A percentile compares a stretch with the other conserved stretches of the same genome.
Evolutionary conservation across 2,329 filamentous ascomycete genomes (phyloP).

Genomic region (Fusarium transvaalense): DNA sequence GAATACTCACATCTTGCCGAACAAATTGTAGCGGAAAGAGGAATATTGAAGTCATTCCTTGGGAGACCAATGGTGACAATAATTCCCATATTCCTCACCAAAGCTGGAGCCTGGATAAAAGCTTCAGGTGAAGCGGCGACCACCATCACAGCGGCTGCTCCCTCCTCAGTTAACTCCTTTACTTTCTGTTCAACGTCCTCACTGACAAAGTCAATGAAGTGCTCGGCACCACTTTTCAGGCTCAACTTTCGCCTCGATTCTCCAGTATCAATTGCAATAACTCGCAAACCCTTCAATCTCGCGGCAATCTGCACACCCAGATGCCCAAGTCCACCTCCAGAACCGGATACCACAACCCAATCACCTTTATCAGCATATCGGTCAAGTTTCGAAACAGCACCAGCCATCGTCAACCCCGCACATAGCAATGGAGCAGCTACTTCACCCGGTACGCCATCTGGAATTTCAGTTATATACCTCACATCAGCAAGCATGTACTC

Average conservation of each 20-base stretch:
- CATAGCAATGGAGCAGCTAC: constrained; percentile 50
- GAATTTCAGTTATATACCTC: constrained; percentile 47
- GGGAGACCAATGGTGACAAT: constrained; percentile 48
- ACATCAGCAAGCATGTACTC: constrained; percentile 50
- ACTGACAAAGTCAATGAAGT: constrained; percentile 46
- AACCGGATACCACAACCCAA: constrained; percentile 51
- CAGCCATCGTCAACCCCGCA: constrained; percentile 52
- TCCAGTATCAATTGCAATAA: constrained; percentile 51
- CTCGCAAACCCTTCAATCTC: constrained; percentile 32
- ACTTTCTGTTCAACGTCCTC: constrained; percentile 43
- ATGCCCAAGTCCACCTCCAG: constrained; percentile 52
- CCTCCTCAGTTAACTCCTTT: constrained; percentile 46
- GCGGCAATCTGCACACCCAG: constrained; percentile 51
- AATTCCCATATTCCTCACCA: constrained; percentile 47
- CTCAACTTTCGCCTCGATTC: constrained; percentile 39
- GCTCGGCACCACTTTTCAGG: constrained; percentile 44
- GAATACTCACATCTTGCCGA: constrained; percentile 37
- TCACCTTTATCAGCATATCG: constrained; percentile 26
- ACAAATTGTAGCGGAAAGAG: constrained; percentile 42
- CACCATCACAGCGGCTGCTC: constrained; percentile 46
- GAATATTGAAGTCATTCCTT: constrained; percentile 46
- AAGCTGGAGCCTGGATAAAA: constrained; percentile 38
- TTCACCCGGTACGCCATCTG: constrained; percentile 33
- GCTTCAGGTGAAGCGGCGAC: constrained; percentile 47
- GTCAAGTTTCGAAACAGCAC: constrained; percentile 42